phyloP scores from a whole-genome alignment of 208 protist species.

The Leishmania aethiopica region DNA sequence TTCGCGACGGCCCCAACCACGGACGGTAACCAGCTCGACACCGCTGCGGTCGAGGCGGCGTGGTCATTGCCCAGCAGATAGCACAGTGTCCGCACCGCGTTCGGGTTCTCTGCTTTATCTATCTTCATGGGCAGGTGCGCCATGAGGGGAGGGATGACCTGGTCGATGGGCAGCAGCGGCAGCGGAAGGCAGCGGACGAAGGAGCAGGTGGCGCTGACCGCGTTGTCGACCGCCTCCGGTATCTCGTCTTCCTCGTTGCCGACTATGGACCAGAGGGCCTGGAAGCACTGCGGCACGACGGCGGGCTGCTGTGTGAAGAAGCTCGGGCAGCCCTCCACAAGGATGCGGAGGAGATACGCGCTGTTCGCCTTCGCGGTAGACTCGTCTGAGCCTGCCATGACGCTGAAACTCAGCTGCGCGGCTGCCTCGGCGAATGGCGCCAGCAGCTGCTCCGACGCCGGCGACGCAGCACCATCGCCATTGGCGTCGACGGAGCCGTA shows the following conservation, averaged over 20 bases:
- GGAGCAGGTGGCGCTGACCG: constrained; percentile 78
- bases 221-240: constrained; percentile 84
- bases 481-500: constrained; percentile 33
- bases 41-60: constrained; percentile 27
- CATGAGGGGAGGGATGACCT: constrained; percentile 61
- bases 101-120: constrained; percentile 79
- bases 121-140: constrained; percentile 72
- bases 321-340: constrained; percentile 58
- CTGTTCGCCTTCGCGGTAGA: constrained; percentile 70
- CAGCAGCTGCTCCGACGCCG: constrained; percentile 20
- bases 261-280: constrained; percentile 43
- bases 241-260: constrained; percentile 57
- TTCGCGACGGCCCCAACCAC: constrained; percentile 44
- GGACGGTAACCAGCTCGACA: constrained; percentile 36
- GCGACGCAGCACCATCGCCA: background rate
- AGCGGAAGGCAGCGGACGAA: constrained; percentile 63
- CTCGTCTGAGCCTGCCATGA: constrained; percentile 67
- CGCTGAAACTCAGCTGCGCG: constrained; percentile 43
- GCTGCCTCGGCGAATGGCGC: constrained; percentile 52
- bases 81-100: constrained; percentile 54
- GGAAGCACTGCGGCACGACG: constrained; percentile 35
- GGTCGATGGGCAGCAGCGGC: constrained; percentile 24
- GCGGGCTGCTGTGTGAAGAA: constrained; percentile 28
- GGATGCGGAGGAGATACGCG: constrained; percentile 59
- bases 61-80: constrained; percentile 38